Conservation (phyloP, 345 rosid genomes). For the Trapa incisa region DNA sequence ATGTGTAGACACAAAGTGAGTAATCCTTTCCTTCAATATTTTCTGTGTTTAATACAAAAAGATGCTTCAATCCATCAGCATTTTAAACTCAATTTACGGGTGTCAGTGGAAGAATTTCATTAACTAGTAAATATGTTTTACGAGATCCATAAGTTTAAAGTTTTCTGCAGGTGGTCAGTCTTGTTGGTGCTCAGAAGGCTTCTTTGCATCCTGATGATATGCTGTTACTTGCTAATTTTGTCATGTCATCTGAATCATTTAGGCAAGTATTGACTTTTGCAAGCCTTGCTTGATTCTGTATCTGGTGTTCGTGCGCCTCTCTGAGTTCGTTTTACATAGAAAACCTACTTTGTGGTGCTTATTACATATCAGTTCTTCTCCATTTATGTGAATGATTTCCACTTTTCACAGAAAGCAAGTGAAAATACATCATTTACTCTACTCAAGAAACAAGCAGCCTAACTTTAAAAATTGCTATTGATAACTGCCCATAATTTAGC, state of each 20-base stretch:
- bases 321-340: background rate
- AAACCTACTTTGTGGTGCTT: background rate
- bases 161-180: slow-evolving; percentile 67
- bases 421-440: background rate
- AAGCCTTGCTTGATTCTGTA: background rate
- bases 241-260: slow-evolving; percentile 87
- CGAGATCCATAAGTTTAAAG: slow-evolving; percentile 9
- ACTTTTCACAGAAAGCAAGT: background rate
- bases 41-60: background rate
- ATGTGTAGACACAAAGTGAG: slow-evolving; percentile 80
- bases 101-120: background rate
- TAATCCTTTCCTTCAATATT: background rate
- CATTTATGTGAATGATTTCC: background rate
- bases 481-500: background rate
- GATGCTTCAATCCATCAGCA: background rate
- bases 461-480: background rate
- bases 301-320: background rate
- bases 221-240: slow-evolving; percentile 84
- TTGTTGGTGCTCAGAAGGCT: slow-evolving; percentile 95
- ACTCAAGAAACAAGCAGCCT: background rate
- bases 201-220: slow-evolving; percentile 97
- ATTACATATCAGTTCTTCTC: background rate
- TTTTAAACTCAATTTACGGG: background rate
- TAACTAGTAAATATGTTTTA: background rate
- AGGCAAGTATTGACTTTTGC: slow-evolving; percentile 36